phyloP scores from a whole-genome alignment of 192 early-diverging fungal genomes.

The Jimgerdemannia flammicorona region DNA sequence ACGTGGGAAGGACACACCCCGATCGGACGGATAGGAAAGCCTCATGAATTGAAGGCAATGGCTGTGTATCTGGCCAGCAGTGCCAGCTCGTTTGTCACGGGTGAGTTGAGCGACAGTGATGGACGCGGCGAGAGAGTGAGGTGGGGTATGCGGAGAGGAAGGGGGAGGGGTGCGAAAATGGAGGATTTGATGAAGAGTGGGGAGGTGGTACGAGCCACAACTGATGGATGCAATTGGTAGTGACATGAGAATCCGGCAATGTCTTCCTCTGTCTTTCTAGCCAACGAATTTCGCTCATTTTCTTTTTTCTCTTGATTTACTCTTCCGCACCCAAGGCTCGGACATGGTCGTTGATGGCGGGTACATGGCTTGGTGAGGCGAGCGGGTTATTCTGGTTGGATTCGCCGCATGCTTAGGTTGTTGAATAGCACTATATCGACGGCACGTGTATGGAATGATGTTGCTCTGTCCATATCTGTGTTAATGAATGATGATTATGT shows the following conservation, averaged over 20 bases:
- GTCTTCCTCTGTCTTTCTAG: background rate
- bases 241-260: background rate
- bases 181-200: background rate
- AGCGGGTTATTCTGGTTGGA: no score
- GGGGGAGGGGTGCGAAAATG: background rate
- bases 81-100: slow-evolving; percentile 28
- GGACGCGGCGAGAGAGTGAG: background rate
- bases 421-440: no score
- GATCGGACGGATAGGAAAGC: slow-evolving; percentile 27
- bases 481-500: no score
- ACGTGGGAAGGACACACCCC: slow-evolving; percentile 22
- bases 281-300: background rate
- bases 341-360: slow-evolving; percentile 33
- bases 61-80: slow-evolving; percentile 27
- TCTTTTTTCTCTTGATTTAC: background rate
- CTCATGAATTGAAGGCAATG: slow-evolving; percentile 26
- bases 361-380: slow-evolving; percentile 23
- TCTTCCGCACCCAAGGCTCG: background rate
- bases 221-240: background rate
- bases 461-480: no score
- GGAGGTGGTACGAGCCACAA: background rate
- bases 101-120: background rate
- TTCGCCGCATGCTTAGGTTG: no score
- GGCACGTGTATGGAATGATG: no score
- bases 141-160: no score